These are phyloP conservation scores for Clohesyomyces aquaticus DNA, from an alignment of 495 filamentous ascomycete genomes.

Conservation along the genomic window DNA sequence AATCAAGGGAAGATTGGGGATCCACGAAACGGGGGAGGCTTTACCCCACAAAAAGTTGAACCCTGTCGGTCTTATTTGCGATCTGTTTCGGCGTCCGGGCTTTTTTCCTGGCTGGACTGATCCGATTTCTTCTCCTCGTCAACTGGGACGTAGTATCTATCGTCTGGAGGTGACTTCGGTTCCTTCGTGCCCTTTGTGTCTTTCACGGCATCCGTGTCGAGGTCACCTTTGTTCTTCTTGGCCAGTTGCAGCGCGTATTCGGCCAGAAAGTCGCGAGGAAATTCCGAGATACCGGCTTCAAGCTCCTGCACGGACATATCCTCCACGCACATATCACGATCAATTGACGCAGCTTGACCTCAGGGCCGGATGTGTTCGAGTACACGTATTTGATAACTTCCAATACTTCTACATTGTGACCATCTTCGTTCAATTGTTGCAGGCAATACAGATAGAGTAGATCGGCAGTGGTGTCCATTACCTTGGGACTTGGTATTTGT, in stretches of 20 bases:
- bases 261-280: constrained; percentile 13
- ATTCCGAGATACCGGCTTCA: neutral
- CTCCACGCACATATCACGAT: constrained; percentile 13
- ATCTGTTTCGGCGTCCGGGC: too few relatives aligned
- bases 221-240: too few relatives aligned
- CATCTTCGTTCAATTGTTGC: neutral
- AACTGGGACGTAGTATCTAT: too few relatives aligned
- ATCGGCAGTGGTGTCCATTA: neutral
- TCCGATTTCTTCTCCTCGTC: too few relatives aligned
- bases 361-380: neutral
- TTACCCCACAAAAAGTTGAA: too few relatives aligned
- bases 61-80: too few relatives aligned
- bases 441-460: neutral
- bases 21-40: too few relatives aligned
- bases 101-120: too few relatives aligned
- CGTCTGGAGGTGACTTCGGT: too few relatives aligned
- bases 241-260: constrained; percentile 16
- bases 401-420: neutral
- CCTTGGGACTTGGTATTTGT: constrained; percentile 13
- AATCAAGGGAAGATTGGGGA: too few relatives aligned
- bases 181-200: too few relatives aligned
- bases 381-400: constrained; percentile 5
- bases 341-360: neutral
- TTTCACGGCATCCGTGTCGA: too few relatives aligned
- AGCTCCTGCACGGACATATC: neutral